These are phyloP conservation scores for Clitocybe nebularis DNA, from an alignment of 1,284 basidiomycete species.

Conservation along the genomic window DNA sequence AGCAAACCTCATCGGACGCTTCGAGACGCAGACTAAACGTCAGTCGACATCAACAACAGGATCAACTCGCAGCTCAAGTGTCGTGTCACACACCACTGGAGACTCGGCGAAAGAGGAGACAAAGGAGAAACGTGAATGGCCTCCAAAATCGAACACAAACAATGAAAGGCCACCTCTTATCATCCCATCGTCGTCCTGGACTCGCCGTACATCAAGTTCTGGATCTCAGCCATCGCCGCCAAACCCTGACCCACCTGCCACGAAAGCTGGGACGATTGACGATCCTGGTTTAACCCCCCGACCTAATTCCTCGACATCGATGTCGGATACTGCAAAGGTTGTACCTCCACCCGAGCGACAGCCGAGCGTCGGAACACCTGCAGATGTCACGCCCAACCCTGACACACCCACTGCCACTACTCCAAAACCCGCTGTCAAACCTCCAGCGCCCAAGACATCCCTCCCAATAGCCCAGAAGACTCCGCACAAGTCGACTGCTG, in stretches of 20 bases:
- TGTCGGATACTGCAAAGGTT: slow-evolving; percentile 15
- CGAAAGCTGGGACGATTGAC: slow-evolving; percentile 10
- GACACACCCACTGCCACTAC: slow-evolving; percentile 20
- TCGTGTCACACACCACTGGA: slow-evolving; percentile 56
- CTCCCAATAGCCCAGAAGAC: slow-evolving; percentile 21
- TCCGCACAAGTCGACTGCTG: slow-evolving; percentile 27
- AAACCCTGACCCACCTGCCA: slow-evolving; percentile 14
- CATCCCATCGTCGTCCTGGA: slow-evolving; percentile 27
- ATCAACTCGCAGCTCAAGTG: slow-evolving; percentile 54
- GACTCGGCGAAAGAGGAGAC: slow-evolving; percentile 60
- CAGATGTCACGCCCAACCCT: slow-evolving; percentile 8
- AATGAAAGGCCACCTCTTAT: slow-evolving; percentile 30
- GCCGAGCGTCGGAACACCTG: slow-evolving; percentile 9
- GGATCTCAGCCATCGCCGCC: slow-evolving; percentile 10
- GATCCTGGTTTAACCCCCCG: slow-evolving; percentile 13
- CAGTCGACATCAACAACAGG: slow-evolving; percentile 37
- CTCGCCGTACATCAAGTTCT: slow-evolving; percentile 11
- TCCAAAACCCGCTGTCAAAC: slow-evolving; percentile 16
- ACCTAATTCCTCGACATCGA: slow-evolving; percentile 17
- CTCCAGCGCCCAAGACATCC: slow-evolving; percentile 20
- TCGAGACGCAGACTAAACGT: slow-evolving; percentile 73
- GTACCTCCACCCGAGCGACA: slow-evolving; percentile 13
- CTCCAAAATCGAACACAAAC: slow-evolving; percentile 43
- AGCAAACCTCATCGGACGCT: slow-evolving; percentile 79
- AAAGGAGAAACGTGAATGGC: slow-evolving; percentile 74